These are phyloP conservation scores for Aspergillus oerlinghausenensis DNA, from an alignment of 2,329 filamentous ascomycete genomes.

Conservation along the genomic window DNA sequence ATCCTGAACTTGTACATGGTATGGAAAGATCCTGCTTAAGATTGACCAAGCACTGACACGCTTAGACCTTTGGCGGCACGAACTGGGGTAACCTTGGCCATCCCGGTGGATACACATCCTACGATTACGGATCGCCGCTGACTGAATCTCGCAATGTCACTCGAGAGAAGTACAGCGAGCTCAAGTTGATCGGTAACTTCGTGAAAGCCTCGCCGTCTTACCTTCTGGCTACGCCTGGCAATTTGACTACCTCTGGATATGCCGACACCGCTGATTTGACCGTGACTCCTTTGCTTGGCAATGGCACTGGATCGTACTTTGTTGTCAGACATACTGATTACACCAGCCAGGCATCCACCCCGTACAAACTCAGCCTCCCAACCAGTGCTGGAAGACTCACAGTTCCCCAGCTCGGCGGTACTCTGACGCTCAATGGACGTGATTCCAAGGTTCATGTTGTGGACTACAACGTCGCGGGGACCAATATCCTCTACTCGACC, in stretches of 20 bases:
- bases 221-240: slow-evolving; percentile 54
- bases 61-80: slow-evolving; percentile 65
- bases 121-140: slow-evolving; percentile 61
- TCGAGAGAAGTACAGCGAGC: slow-evolving; percentile 73
- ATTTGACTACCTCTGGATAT: slow-evolving; percentile 37
- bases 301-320: slow-evolving; percentile 53
- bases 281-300: slow-evolving; percentile 58
- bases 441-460: slow-evolving; percentile 44
- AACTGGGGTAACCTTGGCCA: slow-evolving; percentile 80
- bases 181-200: slow-evolving; percentile 73
- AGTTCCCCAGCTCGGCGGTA: slow-evolving; percentile 38
- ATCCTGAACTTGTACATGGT: slow-evolving; percentile 76
- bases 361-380: slow-evolving; percentile 59
- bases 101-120: slow-evolving; percentile 59
- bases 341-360: slow-evolving; percentile 51
- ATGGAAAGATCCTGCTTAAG: slow-evolving; percentile 7
- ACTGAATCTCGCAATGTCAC: slow-evolving; percentile 63
- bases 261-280: slow-evolving; percentile 53
- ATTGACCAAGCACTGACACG: background rate
- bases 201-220: slow-evolving; percentile 68
- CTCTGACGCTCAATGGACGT: slow-evolving; percentile 36
- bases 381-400: slow-evolving; percentile 38
- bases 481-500: slow-evolving; percentile 40
- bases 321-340: slow-evolving; percentile 65
- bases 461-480: slow-evolving; percentile 39